Evolutionary conservation across 176 grass and related monocot genomes (phyloP).

Genomic region (Guadua angustifolia): DNA sequence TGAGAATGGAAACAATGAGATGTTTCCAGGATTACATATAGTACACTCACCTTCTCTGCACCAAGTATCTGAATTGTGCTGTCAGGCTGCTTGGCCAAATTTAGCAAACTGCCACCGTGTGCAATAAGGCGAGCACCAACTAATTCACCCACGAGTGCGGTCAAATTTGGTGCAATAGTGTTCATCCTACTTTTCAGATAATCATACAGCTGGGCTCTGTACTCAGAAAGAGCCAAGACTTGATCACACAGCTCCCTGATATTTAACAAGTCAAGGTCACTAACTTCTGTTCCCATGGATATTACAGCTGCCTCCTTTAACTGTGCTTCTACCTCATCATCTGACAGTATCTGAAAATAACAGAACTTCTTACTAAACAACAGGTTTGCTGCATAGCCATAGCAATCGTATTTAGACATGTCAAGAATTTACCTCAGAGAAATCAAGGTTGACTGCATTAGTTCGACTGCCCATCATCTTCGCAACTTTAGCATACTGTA

Average conservation of each 20-base stretch:
- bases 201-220: conserved; percentile 85
- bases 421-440: conserved; percentile 68
- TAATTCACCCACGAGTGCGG: conserved; percentile 59
- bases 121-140: conserved; percentile 94
- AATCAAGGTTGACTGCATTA: conserved; percentile 80
- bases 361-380: conserved; percentile 11
- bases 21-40: background rate
- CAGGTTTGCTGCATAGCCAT: background rate
- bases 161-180: conserved; percentile 82
- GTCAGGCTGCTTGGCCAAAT: conserved; percentile 90
- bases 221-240: conserved; percentile 90
- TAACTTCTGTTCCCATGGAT: conserved; percentile 98
- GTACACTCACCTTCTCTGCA: conserved; percentile 78
- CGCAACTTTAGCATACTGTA: conserved; percentile 61
- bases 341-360: conserved; percentile 55
- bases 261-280: conserved; percentile 72
- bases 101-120: conserved; percentile 86
- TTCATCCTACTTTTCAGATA: conserved; percentile 87
- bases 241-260: conserved; percentile 83
- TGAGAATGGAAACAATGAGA: background rate
- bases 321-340: conserved; percentile 77
- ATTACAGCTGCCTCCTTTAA: conserved; percentile 79
- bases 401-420: background rate
- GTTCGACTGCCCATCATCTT: conserved; percentile 80
- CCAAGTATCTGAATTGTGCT: conserved; percentile 95